Base-by-base conservation (phyloP, 192 early-diverging fungal species). In the Coemansia sp. region DNA sequence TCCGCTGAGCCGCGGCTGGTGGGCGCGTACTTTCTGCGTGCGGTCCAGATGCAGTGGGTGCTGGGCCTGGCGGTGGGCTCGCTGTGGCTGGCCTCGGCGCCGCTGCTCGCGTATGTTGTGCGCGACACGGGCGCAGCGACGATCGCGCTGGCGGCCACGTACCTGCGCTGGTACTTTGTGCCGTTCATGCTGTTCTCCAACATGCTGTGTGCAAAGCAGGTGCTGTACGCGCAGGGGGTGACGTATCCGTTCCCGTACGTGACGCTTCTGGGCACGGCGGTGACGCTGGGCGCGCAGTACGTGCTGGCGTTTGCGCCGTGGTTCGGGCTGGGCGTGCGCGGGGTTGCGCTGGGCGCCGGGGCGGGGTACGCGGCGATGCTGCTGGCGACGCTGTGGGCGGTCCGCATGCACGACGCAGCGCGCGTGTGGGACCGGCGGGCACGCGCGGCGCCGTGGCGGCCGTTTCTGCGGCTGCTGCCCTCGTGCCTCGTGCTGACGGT, bases 291-390 rank as follows among this genome's bases (percentile, higher is more conserved):
- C 29, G 67, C 56, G 19, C 77, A 80, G 61, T 80, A 71, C 19
- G 23, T 70, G 44, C 49, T 80, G 28, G 62, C 62, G 0, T 84
- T 81, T 64, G 64, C 65, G 43, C 68, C 73, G 0, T 67, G 63
- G n/a, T 65, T 81, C 28, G 47, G 63, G 11, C 53, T 93, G 24
- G 91, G 90, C 7, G 77, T 86, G 22, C 66, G 81, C 5, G 92
- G 92, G 0, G 84, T 89, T 5, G 87, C 91, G 0, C 56, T 92
- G 29, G 86, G 85, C 32, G 85, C 77, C 23, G 75, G 82, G 12
- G 56, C 86, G 7, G 81, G 83, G 3, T 89, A 87, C 54, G 60
- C 81, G 56, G 60, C 84, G 3, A 83, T 91, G 56, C 79, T 87
- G 12, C 6, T 84, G 3, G 56, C 84, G 0, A 71, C 84, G 18